Evolutionary conservation across 2,329 filamentous ascomycete species (phyloP).

Genomic region (Talaromyces sp.): DNA sequence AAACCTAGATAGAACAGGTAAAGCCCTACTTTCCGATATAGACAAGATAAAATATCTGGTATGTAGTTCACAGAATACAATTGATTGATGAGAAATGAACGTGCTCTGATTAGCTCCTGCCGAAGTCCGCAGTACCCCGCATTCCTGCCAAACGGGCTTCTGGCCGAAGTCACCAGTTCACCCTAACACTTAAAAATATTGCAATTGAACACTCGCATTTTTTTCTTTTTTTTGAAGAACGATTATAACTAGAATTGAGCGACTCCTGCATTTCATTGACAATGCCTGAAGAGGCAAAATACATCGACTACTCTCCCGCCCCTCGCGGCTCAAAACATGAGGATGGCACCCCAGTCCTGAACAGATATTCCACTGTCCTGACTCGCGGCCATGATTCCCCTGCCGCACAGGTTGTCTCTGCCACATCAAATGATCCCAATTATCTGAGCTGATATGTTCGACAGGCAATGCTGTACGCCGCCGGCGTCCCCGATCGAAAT

Average conservation of each 20-base stretch:
- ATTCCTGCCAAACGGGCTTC: background rate
- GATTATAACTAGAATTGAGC: background rate
- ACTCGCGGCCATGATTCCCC: constrained; percentile 87
- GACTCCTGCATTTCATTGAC: constrained; percentile 6
- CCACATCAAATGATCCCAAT: background rate
- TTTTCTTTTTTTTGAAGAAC: no score
- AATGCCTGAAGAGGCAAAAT: constrained; percentile 47
- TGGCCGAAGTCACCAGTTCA: constrained; percentile 3
- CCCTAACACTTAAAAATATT: background rate
- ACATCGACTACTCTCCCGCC: constrained; percentile 56
- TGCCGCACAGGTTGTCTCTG: constrained; percentile 64
- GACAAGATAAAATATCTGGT: no score
- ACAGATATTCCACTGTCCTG: constrained; percentile 79
- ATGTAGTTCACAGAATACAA: background rate
- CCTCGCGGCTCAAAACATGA: constrained; percentile 48
- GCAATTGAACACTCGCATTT: background rate
- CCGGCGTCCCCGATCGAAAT: constrained; percentile 76
- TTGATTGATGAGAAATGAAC: background rate
- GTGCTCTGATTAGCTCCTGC: background rate
- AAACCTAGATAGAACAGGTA: no score
- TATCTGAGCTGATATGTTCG: background rate
- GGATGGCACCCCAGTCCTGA: constrained; percentile 65
- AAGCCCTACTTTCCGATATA: no score
- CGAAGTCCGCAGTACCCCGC: constrained; percentile 7
- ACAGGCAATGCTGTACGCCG: constrained; percentile 90